These are phyloP conservation scores for Hortaea sp. DNA, from an alignment of 2,329 filamentous ascomycete species.

Conservation along the genomic window DNA sequence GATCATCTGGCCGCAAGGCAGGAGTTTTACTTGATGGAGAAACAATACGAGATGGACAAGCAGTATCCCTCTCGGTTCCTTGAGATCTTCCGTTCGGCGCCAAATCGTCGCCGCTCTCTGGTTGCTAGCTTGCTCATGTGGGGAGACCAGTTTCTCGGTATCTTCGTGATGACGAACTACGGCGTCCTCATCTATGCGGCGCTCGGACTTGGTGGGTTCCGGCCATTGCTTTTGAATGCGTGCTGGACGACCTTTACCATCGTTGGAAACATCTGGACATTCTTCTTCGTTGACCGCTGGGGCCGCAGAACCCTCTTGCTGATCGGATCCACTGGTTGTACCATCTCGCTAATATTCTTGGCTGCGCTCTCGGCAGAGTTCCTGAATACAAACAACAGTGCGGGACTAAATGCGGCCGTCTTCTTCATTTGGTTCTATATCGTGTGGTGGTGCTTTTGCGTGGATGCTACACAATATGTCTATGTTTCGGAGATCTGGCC, in stretches of 20 bases:
- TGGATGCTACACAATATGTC: constrained; percentile 39
- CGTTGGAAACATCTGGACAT: constrained; percentile 32
- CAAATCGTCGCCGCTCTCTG: constrained; percentile 32
- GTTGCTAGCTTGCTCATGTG: constrained; percentile 33
- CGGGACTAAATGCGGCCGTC: constrained; percentile 28
- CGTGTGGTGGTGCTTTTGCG: constrained; percentile 33
- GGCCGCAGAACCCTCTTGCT: constrained; percentile 35
- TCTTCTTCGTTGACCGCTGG: constrained; percentile 29
- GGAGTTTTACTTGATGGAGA: constrained; percentile 36
- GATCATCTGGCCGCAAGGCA: constrained; percentile 29
- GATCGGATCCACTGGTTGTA: constrained; percentile 31
- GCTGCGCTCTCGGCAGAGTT: constrained; percentile 28
- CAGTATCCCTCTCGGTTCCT: constrained; percentile 25
- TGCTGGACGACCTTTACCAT: constrained; percentile 35
- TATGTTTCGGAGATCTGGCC: constrained; percentile 36
- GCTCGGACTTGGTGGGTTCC: constrained; percentile 28
- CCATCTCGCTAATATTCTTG: constrained; percentile 32
- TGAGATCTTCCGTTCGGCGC: constrained; percentile 32
- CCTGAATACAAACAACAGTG: constrained; percentile 24
- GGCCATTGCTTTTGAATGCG: constrained; percentile 35
- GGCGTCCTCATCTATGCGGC: constrained; percentile 29
- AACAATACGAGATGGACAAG: constrained; percentile 33
- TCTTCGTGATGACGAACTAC: constrained; percentile 27
- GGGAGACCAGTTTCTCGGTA: neutral
- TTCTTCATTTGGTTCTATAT: constrained; percentile 34